Base-by-base conservation (phyloP, 2,329 filamentous ascomycete genomes). In the Aspergillus pseudoviridinutans region DNA sequence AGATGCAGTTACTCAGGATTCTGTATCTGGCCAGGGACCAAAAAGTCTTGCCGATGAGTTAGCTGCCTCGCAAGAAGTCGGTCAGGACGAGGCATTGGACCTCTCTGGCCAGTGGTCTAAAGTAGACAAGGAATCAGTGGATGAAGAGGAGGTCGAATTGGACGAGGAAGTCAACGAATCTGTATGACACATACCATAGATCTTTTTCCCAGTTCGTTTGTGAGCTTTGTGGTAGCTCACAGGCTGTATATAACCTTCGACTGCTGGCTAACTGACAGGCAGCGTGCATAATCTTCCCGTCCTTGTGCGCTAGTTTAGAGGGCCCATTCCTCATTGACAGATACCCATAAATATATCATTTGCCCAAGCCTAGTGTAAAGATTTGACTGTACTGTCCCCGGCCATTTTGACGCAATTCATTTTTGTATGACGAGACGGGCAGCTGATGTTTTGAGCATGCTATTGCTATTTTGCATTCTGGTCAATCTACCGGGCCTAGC, bases 31-130 rank as follows among this genome's bases (percentile, higher is more conserved):
- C 8, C 56, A 61, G 50, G 51, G 20, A 29, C 49, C 20, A 12
- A 53, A 49, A 27, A 35, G 22, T 3, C 24, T 56, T 14, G 32
- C 47, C 8, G 61, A 59, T 8, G 64, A 64, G 17, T 59, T 64
- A 25, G 66, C 63, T 52, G 61, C 66, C 8, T 59, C 67, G 25
- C 54, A 69, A 46, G 67, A 71, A 24, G 64, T 69, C n/a, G 67
- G 65, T 27, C 62, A 64, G 17, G 71, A 74, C 50, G 72, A 71
- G 55, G 60, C 64, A 28, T 63, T 76, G 35, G 66, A 74, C 10
- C 68, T 74, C 56, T 74, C 74, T 1, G 70, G 59, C 54, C 66
- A 72, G 55, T 76, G 74, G 74, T 74, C 72, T 12, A 67, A 67
- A 4, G 60, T 74, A 49, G 72, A 73, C 27, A 65, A 64, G 10